A percentile compares a stretch with the other conserved stretches of the same genome.
Evolutionary conservation across 192 early-diverging fungal genomes (phyloP).

Genomic region (Backusella mclennaniae): DNA sequence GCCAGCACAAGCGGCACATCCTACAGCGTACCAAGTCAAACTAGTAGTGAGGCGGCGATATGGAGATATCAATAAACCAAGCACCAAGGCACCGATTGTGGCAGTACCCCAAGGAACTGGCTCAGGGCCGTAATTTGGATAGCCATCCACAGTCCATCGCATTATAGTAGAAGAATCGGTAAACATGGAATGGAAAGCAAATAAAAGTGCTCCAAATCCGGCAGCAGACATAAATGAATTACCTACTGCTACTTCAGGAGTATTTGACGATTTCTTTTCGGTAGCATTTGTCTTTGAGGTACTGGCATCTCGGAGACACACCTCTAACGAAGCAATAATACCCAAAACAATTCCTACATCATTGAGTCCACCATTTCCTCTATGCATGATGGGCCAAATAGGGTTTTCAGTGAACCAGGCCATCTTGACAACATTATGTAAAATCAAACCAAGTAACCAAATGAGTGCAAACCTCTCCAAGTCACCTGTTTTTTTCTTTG

Average conservation of each 20-base stretch:
- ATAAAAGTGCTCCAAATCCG: slow-evolving; percentile 65
- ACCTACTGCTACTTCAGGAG: background rate
- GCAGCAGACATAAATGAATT: slow-evolving; percentile 53
- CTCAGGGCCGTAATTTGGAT: slow-evolving; percentile 69
- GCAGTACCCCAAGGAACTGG: slow-evolving; percentile 72
- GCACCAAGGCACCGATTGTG: slow-evolving; percentile 55
- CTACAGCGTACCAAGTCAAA: slow-evolving; percentile 60
- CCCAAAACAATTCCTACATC: slow-evolving; percentile 60
- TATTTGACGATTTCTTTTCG: background rate
- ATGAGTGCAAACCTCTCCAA: slow-evolving; percentile 63
- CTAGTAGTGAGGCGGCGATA: slow-evolving; percentile 44
- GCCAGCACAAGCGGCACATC: slow-evolving; percentile 47
- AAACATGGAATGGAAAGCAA: slow-evolving; percentile 75
- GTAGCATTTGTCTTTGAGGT: background rate
- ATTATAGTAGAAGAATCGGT: slow-evolving; percentile 72
- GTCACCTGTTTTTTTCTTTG: slow-evolving; percentile 47
- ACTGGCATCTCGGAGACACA: slow-evolving; percentile 46
- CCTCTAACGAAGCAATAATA: slow-evolving; percentile 56
- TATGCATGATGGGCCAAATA: slow-evolving; percentile 82
- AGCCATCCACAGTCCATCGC: slow-evolving; percentile 74
- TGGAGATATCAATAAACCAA: slow-evolving; percentile 53
- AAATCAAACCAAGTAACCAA: slow-evolving; percentile 66
- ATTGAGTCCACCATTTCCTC: slow-evolving; percentile 70
- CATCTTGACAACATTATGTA: slow-evolving; percentile 69
- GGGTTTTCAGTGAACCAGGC: slow-evolving; percentile 80